Percentiles rank a stretch among this genome's conserved stretches.
Conservation (phyloP, 1,139 yeast species). For the Spencermartinsiella ligniputridi region DNA sequence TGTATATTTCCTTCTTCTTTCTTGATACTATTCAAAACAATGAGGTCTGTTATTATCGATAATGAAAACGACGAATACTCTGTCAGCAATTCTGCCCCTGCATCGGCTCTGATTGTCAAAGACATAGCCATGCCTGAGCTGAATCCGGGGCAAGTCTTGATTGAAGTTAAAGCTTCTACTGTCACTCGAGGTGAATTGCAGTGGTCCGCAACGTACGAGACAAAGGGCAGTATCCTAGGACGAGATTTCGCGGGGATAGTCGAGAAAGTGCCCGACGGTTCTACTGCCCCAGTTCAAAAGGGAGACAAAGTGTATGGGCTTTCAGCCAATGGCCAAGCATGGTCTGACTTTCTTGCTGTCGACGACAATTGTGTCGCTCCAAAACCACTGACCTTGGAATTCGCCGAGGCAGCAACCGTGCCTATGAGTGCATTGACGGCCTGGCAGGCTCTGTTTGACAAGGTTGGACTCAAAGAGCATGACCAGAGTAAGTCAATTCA, state of each 20-base stretch:
- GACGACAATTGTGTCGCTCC: background rate
- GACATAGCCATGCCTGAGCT: background rate
- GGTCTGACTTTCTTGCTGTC: background rate
- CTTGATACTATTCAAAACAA: no score
- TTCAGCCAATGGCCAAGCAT: background rate
- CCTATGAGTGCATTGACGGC: background rate
- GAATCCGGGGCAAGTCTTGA: background rate
- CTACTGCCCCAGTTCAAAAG: background rate
- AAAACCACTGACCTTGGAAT: background rate
- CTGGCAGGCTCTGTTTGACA: background rate
- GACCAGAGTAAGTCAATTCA: background rate
- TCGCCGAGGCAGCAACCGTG: background rate
- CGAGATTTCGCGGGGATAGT: background rate
- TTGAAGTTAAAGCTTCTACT: background rate
- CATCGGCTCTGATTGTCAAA: background rate
- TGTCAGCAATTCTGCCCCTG: background rate
- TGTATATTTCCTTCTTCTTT: no score
- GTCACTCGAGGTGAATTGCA: background rate
- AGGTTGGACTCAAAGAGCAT: background rate
- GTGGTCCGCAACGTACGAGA: background rate
- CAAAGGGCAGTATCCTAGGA: background rate
- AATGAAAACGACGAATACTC: background rate
- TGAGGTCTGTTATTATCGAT: background rate
- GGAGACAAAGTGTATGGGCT: background rate
- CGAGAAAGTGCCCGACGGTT: background rate